These are phyloP conservation scores for Mucor plumbeus DNA, from an alignment of 371 early-diverging fungal species.

Conservation along the genomic window DNA sequence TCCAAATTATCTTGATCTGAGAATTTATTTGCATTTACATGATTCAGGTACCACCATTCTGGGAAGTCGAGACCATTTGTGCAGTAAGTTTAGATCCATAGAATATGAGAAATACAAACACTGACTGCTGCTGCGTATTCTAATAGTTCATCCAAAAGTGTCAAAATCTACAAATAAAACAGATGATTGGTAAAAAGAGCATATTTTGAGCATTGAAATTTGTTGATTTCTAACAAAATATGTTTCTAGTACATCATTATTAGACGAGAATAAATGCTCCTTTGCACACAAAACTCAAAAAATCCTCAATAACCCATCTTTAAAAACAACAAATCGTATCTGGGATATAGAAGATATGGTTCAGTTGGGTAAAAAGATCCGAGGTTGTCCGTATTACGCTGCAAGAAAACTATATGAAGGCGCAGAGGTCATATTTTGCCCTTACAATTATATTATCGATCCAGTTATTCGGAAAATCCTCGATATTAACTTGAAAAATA, in stretches of 20 bases:
- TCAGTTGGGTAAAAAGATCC: slow-evolving; percentile 43
- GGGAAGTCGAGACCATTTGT: slow-evolving; percentile 63
- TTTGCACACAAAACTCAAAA: slow-evolving; percentile 21
- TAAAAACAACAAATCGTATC: slow-evolving; percentile 26
- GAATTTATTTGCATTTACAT: background rate
- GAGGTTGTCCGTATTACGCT: slow-evolving; percentile 86
- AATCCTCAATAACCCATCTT: slow-evolving; percentile 20
- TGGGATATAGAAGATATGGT: slow-evolving; percentile 84
- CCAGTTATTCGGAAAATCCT: slow-evolving; percentile 65
- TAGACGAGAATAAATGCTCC: slow-evolving; percentile 42
- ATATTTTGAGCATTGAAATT: background rate
- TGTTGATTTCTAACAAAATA: too few relatives aligned
- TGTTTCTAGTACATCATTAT: slow-evolving; percentile 20
- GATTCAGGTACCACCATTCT: slow-evolving; percentile 52
- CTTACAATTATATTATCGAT: slow-evolving; percentile 94
- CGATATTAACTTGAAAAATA: slow-evolving; percentile 62
- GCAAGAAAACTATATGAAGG: slow-evolving; percentile 58
- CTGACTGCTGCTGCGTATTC: background rate
- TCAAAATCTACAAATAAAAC: slow-evolving; percentile 43
- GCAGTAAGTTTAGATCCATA: slow-evolving; percentile 30
- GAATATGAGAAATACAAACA: background rate
- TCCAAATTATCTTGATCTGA: too few relatives aligned
- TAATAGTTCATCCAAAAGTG: slow-evolving; percentile 48
- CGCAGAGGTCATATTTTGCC: slow-evolving; percentile 88
- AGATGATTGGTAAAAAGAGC: slow-evolving; percentile 49